Base-by-base conservation (phyloP, 352 stramenopile species). In the Globisporangium barbulae region DNA sequence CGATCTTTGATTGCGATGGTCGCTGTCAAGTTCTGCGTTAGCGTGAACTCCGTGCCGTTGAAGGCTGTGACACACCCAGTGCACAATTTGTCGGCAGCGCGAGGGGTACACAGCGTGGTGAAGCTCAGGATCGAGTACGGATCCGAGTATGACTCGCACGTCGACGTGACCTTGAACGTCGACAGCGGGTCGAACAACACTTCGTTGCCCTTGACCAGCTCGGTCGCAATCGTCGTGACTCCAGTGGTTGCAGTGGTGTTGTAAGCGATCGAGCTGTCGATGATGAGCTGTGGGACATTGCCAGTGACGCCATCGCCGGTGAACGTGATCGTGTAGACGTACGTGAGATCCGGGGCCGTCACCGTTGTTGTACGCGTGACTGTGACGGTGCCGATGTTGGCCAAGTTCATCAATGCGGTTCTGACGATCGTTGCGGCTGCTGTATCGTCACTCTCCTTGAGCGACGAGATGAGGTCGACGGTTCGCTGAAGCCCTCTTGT, bases 251-350 rank as follows among this genome's bases (percentile, higher is more conserved):
- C 49, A 19, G 22, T 30, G 37, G 28, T 45, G 30, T 68, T 74
- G 49, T 84, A 73, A 0, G 58, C 77, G 13, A 90, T 61, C 0
- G 71, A 72, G 28, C 63, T 72, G n/a, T 84, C 65, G 10, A 97
- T 74, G 6, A 47, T 64, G 0, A 97, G 55, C 42, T 68, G 42
- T 1, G 96, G 89, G 1, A 99, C 85, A 65, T 98, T 83, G 15
- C 96, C 96, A 45, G 80, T 80, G 3, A 91, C 80, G 50, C 79
- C 75, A 37, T 90, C 35, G 7, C 91, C 90, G 21, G 83, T 72
- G 59, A 98, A 99, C 5, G 71, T 85, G 30, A 98, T 86, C 2
- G 83, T 75, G 71, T 93, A 98, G 22, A 81, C 70, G 39, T 95
- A 79, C 37, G 62, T 75, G 7, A 96, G 61, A 61, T 95, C 87